These are phyloP conservation scores for Echinosophora koreensis DNA, from an alignment of 306 rosid genomes.

Conservation along the genomic window DNA sequence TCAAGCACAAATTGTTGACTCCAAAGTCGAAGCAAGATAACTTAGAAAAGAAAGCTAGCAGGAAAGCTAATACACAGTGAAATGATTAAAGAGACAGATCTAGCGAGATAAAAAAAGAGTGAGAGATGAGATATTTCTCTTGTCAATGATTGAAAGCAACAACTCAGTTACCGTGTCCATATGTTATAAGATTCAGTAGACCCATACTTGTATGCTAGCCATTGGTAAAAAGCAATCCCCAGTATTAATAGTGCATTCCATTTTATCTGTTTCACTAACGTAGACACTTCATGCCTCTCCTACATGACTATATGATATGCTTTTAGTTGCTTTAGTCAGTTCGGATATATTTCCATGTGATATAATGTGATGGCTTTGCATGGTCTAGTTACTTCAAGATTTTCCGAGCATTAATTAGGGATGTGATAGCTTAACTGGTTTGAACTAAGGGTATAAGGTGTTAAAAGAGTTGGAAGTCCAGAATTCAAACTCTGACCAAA, in stretches of 20 bases:
- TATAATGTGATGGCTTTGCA: constrained; percentile 25
- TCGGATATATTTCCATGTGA: constrained; percentile 31
- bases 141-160: constrained; percentile 37
- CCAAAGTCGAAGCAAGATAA: constrained; percentile 28
- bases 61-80: constrained; percentile 16
- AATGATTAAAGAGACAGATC: constrained; percentile 21
- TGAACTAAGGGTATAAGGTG: no score
- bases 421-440: no score
- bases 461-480: no score
- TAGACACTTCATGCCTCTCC: constrained; percentile 38
- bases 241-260: constrained; percentile 34
- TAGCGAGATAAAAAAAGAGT: not conserved
- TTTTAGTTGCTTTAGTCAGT: constrained; percentile 11
- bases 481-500: no score
- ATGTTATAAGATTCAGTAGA: constrained; percentile 20
- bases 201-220: not conserved
- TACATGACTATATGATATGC: constrained; percentile 39
- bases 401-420: not conserved
- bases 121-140: not conserved
- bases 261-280: constrained; percentile 44
- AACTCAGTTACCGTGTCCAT: not conserved
- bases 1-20: not conserved
- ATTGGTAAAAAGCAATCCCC: constrained; percentile 30
- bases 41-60: not conserved
- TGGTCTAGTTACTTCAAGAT: not conserved